Base-by-base conservation (phyloP, 2,329 filamentous ascomycete genomes). In the Ophiostoma fasciatum region DNA sequence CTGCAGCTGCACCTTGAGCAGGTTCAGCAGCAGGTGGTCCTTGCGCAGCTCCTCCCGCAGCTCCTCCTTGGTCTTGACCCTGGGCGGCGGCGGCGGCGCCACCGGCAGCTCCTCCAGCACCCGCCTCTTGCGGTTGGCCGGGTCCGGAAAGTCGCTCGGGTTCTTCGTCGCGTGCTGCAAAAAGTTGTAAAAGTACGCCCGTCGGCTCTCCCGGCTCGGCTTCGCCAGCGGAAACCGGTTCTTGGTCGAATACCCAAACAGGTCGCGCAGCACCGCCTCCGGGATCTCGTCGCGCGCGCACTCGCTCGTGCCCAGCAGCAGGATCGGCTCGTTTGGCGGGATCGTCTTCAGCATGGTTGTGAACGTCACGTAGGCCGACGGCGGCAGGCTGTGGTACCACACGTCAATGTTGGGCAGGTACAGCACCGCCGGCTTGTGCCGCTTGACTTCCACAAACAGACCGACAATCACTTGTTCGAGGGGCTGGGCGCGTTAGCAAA, bases 381-480 rank as follows among this genome's bases (percentile, higher is more conserved):
- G 60, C n/a, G 55, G 52, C 14, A 78, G 50, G 19, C 65, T 68
- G 14, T 71, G 60, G 51, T 84, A 88, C 90, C 90, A 98, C 7
- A 78, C 71, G 46, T 94, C 82, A 33, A 96, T 73, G 46, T 85
- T 79, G 3, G 90, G 88, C 29, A 98, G 81, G 56, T 87, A 96
- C 35, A 98, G 90, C 26, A 96, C 83, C 53, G 85, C 92, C 1
- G 90, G 90, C 55, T 94, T 94, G 53, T 94, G 85, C 26, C 87
- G 77, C 55, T 88, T 83, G 26, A 93, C 82, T 59, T 96, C 90
- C 1, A 82, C 77, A 51, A 98, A 96, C 7, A 93, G 66, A 45
- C 87, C 78, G 11, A 94, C 84, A 44, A 98, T 75, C 9, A 87
- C 82, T 46, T 90, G 82, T 60, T 96, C 90, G 13, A 81, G 71